phyloP scores from a whole-genome alignment of 257 asterid genomes.

The Coffea eugenioides region DNA sequence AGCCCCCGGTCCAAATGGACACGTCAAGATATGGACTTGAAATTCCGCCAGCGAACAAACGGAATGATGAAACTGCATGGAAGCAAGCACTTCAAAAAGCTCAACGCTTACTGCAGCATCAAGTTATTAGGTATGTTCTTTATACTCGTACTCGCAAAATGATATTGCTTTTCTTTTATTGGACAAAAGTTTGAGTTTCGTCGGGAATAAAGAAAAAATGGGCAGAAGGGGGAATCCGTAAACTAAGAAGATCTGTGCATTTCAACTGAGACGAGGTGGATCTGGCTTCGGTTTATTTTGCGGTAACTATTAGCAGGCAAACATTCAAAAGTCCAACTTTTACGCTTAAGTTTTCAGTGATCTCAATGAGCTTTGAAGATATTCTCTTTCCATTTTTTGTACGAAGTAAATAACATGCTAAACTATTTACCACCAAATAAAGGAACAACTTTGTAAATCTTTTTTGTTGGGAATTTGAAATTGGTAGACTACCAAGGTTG shows the following conservation, averaged over 20 bases:
- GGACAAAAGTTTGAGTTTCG: not conserved
- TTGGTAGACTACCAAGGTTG: not conserved
- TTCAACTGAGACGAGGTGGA: not conserved
- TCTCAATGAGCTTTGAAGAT: not conserved
- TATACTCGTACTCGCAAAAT: not conserved
- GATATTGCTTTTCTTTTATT: not conserved
- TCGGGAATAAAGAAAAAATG: not conserved
- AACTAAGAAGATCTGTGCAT: not conserved
- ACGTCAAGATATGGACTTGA: constrained; percentile 90
- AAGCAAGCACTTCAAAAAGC: constrained; percentile 76
- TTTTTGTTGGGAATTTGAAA: not conserved
- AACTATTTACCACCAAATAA: not conserved
- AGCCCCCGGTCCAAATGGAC: constrained; percentile 86
- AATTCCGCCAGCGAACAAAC: constrained; percentile 67
- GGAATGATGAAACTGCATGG: constrained; percentile 95
- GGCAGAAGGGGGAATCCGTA: not conserved
- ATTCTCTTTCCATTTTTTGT: not conserved
- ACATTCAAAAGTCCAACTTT: not conserved
- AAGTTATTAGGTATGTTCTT: constrained; percentile 69
- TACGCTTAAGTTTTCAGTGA: not conserved
- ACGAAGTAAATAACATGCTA: not conserved
- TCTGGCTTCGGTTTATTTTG: not conserved
- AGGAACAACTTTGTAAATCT: not conserved
- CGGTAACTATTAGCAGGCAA: not conserved
- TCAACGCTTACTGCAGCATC: constrained; percentile 93